Base-by-base conservation (phyloP, 345 rosid species). In the Citrus sinensis region DNA sequence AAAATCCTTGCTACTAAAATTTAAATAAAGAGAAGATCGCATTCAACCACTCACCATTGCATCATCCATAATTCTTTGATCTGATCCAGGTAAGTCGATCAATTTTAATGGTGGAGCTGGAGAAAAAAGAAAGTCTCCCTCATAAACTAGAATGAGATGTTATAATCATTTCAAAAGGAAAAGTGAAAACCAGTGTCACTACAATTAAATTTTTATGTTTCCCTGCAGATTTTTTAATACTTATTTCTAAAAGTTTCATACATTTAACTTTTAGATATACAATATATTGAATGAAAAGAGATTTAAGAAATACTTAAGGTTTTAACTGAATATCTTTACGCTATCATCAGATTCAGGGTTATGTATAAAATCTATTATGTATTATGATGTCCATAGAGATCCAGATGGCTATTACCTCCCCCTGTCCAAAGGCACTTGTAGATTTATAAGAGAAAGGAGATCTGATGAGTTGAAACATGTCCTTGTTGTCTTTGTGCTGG, bases 31-130 rank as follows among this genome's bases (percentile, higher is more conserved):
- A 19, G 40, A 39, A 25, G n/a, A 67, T 27, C 11, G 19, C 7
- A 55, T 72, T 78, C 14, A 74, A 71, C 54, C 58, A 67, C 98
- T 87, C 79, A 96, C 99, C 97, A 90, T 73, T 37, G 97, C 83
- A 74, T 92, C 98, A 67, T 91, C 98, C 87, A 94, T 87, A 79
- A 90, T 89, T 82, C 98, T 90, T 88, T 94, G 99, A 85, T 96
- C 99, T 86, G 94, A 83, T 85, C 99, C 99, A 64, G 99, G 99
- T 83, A 96, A 88, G 85, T 96, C 99, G 74, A 91, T 80, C 89
- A 96, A 85, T 87, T 96, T 96, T 79, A 96, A 76, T 24, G 99
- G 92, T 42, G 99, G 99, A 79, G 99, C 99, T 96, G 93, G 61
- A 83, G 51, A 82, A 27, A 77, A 67, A 20, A 22, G 62, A 20